phyloP scores from a whole-genome alignment of 495 filamentous ascomycete species.

The Chlorociboria aeruginascens region DNA sequence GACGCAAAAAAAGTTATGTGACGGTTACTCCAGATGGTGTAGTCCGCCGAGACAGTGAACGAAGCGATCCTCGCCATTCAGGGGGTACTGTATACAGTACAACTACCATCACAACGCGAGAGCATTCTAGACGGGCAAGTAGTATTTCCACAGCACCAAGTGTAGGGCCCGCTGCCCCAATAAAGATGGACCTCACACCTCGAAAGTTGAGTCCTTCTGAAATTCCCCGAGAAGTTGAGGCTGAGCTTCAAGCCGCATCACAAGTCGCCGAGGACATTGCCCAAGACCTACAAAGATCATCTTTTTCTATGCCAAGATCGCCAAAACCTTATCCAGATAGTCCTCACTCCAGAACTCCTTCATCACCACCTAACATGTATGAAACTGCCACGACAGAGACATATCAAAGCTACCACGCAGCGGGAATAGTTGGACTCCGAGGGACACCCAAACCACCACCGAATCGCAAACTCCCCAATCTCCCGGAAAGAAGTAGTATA shows the following conservation, averaged over 20 bases:
- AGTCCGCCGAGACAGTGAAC: background rate
- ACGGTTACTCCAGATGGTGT: background rate
- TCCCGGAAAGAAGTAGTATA: constrained; percentile 2
- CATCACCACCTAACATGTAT: too few relatives aligned
- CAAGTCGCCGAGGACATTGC: background rate
- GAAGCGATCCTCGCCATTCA: constrained; percentile 11
- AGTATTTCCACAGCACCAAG: constrained; percentile 11
- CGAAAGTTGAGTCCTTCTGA: constrained; percentile 3
- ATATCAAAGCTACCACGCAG: background rate
- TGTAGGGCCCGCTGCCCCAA: background rate
- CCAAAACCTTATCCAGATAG: too few relatives aligned
- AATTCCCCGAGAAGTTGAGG: background rate
- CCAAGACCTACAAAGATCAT: background rate
- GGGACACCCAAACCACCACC: background rate
- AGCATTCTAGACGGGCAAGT: constrained; percentile 10
- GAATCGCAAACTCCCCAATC: constrained; percentile 3
- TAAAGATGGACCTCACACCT: constrained; percentile 3
- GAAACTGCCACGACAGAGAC: background rate
- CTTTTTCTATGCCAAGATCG: too few relatives aligned
- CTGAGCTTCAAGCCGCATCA: background rate
- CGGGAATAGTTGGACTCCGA: background rate
- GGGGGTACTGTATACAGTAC: constrained; percentile 13
- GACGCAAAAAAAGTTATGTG: background rate
- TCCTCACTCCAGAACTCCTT: too few relatives aligned
- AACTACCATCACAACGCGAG: background rate